Conservation (phyloP, 1,139 yeast genomes). For the Debaryomycetaceae sp. region DNA sequence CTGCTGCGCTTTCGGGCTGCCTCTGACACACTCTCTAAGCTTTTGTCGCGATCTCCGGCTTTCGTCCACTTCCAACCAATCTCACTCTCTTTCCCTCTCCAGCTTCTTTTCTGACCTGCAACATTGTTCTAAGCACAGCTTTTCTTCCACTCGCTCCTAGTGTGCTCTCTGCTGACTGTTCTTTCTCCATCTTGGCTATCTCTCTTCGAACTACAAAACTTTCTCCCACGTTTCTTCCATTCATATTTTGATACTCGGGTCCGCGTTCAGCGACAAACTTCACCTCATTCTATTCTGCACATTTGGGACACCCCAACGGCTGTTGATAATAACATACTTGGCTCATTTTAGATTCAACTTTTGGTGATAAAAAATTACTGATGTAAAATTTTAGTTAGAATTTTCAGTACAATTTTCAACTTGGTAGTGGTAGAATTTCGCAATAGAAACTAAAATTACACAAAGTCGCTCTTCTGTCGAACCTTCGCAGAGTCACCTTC, state of each 20-base stretch:
- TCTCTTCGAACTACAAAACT: no score
- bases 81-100: no score
- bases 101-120: no score
- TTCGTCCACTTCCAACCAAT: no score
- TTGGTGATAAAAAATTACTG: constrained; percentile 17
- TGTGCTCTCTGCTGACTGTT: no score
- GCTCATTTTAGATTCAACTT: constrained; percentile 30
- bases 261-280: not conserved
- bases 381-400: constrained; percentile 15
- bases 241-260: not conserved
- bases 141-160: no score
- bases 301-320: not conserved
- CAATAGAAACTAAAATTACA: not conserved
- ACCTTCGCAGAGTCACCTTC: not conserved
- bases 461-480: not conserved
- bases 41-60: no score
- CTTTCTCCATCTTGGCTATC: no score
- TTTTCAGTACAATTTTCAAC: constrained; percentile 10
- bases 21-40: no score
- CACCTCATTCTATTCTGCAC: not conserved
- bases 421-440: not conserved
- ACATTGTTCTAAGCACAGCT: no score
- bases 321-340: constrained; percentile 22
- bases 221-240: not conserved
- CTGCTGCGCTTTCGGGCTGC: no score